phyloP scores from a whole-genome alignment of 2,329 filamentous ascomycete species.

The Claviceps paspali region DNA sequence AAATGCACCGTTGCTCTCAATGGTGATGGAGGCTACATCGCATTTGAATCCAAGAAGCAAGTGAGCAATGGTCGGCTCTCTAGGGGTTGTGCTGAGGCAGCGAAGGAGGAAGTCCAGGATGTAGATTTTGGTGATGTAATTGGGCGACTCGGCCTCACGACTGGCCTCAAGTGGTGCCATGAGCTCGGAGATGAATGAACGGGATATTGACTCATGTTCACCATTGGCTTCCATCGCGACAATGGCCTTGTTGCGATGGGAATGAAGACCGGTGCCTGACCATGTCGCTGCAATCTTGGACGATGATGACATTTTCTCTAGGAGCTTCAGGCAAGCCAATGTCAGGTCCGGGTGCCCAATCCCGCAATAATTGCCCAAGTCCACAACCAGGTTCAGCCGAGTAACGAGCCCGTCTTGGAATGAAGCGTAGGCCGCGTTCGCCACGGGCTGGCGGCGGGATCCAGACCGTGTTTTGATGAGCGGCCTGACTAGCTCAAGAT shows the following conservation, averaged over 20 bases:
- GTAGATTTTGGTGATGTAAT: constrained; percentile 68
- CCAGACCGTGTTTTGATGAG: constrained; percentile 52
- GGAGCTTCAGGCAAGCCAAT: constrained; percentile 61
- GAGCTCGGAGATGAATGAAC: constrained; percentile 56
- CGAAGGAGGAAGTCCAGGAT: constrained; percentile 76
- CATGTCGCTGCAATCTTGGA: constrained; percentile 62
- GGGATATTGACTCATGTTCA: constrained; percentile 65
- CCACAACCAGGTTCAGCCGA: constrained; percentile 62
- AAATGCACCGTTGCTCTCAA: constrained; percentile 57
- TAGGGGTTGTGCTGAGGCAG: constrained; percentile 59
- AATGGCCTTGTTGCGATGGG: constrained; percentile 68
- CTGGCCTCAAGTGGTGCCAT: constrained; percentile 56
- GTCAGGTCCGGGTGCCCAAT: constrained; percentile 70
- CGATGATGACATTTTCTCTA: constrained; percentile 78
- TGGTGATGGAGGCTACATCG: constrained; percentile 50
- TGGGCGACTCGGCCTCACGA: constrained; percentile 50
- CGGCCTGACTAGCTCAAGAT: constrained; percentile 74
- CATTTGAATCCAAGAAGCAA: constrained; percentile 79
- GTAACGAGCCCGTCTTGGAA: constrained; percentile 86
- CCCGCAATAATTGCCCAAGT: constrained; percentile 75
- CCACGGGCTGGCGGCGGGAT: constrained; percentile 44
- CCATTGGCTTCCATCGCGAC: constrained; percentile 74
- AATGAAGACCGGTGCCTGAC: constrained; percentile 42
- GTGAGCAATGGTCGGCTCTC: constrained; percentile 77
- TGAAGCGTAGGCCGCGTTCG: constrained; percentile 57